These are phyloP conservation scores for Mucor racemosus DNA, from an alignment of 371 early-diverging fungal genomes.

Conservation along the genomic window DNA sequence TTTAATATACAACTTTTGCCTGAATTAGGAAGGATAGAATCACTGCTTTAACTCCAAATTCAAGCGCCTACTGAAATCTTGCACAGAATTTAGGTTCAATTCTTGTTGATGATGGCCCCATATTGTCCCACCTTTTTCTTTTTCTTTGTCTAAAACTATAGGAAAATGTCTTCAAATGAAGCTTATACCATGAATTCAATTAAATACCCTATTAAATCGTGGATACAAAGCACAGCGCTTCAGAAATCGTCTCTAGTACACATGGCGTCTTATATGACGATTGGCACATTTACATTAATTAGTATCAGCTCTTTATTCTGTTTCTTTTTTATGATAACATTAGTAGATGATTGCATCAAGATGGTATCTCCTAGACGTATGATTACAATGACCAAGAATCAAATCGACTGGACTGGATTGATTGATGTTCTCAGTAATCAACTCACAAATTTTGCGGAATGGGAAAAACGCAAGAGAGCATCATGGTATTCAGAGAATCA, in stretches of 20 bases:
- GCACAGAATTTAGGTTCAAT: too few relatives aligned
- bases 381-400: conserved; percentile 17
- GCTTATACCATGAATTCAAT: conserved; percentile 8
- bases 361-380: conserved; percentile 31
- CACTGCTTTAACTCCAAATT: neutral
- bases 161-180: neutral
- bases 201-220: conserved; percentile 8
- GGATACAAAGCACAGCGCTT: conserved; percentile 1
- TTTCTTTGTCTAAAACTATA: conserved; percentile 1
- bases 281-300: conserved; percentile 23
- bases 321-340: conserved; percentile 33
- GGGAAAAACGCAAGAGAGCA: conserved; percentile 42
- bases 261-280: conserved; percentile 25
- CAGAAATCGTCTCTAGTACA: conserved; percentile 9
- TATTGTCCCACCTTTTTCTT: neutral
- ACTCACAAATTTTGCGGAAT: conserved; percentile 41
- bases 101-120: too few relatives aligned
- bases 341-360: conserved; percentile 36
- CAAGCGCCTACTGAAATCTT: neutral
- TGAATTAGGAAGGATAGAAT: too few relatives aligned
- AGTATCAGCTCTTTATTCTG: conserved; percentile 30
- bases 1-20: too few relatives aligned
- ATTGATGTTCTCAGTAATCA: conserved; percentile 28
- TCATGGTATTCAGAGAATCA: conserved; percentile 32
- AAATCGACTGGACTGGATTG: conserved; percentile 32